Percentiles rank a stretch among this genome's conserved stretches.
Evolutionary conservation across 768 basidiomycete species (phyloP).

Genomic region (Cystobasidiopsis lactophilus): DNA sequence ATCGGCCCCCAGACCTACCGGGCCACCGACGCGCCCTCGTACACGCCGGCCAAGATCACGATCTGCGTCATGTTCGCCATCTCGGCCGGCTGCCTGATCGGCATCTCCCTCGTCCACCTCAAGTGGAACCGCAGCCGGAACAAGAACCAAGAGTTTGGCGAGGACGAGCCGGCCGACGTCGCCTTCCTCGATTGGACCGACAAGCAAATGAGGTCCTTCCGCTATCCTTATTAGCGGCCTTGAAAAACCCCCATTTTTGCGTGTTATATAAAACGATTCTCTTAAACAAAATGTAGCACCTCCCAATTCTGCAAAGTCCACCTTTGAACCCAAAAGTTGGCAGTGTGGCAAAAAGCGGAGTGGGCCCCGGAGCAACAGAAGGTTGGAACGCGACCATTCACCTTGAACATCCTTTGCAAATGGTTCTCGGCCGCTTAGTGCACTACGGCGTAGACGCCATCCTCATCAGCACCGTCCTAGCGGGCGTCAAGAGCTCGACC

Average conservation of each 20-base stretch:
- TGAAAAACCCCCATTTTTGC: too few relatives aligned
- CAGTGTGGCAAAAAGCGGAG: too few relatives aligned
- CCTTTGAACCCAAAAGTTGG: too few relatives aligned
- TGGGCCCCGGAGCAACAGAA: too few relatives aligned
- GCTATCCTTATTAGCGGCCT: slow-evolving; percentile 2
- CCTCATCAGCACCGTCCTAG: slow-evolving; percentile 66
- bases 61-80: neutral
- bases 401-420: too few relatives aligned
- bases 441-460: slow-evolving; percentile 71
- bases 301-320: too few relatives aligned
- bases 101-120: neutral
- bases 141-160: neutral
- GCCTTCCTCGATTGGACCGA: slow-evolving; percentile 1
- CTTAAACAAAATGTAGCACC: too few relatives aligned
- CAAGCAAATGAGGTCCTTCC: neutral
- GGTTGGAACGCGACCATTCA: too few relatives aligned
- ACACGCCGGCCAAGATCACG: neutral
- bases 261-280: neutral
- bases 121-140: neutral
- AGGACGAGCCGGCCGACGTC: neutral
- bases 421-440: slow-evolving; percentile 44
- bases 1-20: slow-evolving; percentile 2
- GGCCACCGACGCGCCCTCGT: neutral
- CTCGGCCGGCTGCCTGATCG: neutral
- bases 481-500: slow-evolving; percentile 72